Percentiles rank a stretch among this genome's conserved stretches.
phyloP scores from a whole-genome alignment of 2,329 filamentous ascomycete genomes.

The Akanthomyces muscarius region DNA sequence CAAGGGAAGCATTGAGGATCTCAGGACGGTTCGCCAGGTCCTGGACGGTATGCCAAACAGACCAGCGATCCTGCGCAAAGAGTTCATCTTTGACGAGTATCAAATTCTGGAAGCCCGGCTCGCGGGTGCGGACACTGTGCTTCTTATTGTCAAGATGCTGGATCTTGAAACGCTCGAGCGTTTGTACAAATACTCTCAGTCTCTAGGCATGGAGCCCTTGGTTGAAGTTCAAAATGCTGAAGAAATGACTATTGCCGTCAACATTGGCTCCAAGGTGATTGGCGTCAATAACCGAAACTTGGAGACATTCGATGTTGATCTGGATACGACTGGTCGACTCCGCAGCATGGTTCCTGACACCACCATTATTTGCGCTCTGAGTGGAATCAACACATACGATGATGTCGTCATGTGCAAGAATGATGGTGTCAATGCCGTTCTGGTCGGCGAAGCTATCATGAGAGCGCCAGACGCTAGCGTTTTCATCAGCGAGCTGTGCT shows the following conservation, averaged over 20 bases:
- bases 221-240: constrained; percentile 94
- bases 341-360: constrained; percentile 81
- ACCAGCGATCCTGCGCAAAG: constrained; percentile 87
- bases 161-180: constrained; percentile 67
- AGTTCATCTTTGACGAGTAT: constrained; percentile 97
- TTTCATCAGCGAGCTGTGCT: constrained; percentile 83
- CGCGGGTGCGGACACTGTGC: constrained; percentile 87
- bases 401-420: constrained; percentile 85
- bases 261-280: constrained; percentile 84
- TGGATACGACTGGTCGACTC: constrained; percentile 84
- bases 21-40: constrained; percentile 80
- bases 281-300: constrained; percentile 98
- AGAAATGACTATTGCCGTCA: constrained; percentile 85
- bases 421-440: constrained; percentile 85
- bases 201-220: constrained; percentile 92
- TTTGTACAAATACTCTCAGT: constrained; percentile 84
- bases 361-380: constrained; percentile 88
- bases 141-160: constrained; percentile 98
- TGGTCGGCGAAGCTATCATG: constrained; percentile 96
- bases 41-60: constrained; percentile 89
- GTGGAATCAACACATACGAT: constrained; percentile 83
- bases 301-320: constrained; percentile 93
- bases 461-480: constrained; percentile 73
- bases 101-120: constrained; percentile 93
- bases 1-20: constrained; percentile 93